A percentile compares a stretch with the other conserved stretches of the same genome.
These are phyloP conservation scores for Alloteropsis angusta DNA, from an alignment of 202 grass and related monocot genomes.

Conservation along the genomic window DNA sequence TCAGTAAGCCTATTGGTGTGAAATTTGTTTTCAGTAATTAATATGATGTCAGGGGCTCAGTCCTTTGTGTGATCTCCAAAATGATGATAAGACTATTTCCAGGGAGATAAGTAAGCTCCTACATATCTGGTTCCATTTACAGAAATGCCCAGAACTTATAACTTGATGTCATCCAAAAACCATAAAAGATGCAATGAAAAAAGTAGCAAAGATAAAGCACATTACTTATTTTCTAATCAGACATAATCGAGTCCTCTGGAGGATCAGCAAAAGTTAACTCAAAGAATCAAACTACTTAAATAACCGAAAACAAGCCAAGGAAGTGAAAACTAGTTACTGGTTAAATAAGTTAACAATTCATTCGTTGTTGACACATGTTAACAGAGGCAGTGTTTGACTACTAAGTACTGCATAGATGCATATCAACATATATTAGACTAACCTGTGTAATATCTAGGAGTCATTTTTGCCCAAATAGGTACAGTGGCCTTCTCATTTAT, in stretches of 20 bases:
- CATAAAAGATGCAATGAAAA: background rate
- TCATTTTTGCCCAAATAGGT: constrained; percentile 99
- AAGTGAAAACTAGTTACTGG: background rate
- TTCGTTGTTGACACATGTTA: background rate
- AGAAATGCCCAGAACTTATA: background rate
- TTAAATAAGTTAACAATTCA: background rate
- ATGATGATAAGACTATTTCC: background rate
- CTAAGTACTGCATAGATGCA: background rate
- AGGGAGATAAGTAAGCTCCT: background rate
- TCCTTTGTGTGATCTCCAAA: background rate
- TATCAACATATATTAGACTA: background rate
- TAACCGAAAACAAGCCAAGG: background rate
- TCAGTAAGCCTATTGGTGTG: background rate
- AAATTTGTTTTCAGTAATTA: constrained; percentile 2
- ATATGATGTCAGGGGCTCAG: background rate
- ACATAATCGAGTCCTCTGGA: background rate
- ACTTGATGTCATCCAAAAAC: background rate
- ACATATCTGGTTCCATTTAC: constrained; percentile 4
- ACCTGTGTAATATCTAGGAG: constrained; percentile 88
- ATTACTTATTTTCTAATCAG: background rate
- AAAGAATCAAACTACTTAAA: constrained; percentile 9
- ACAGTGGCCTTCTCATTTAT: constrained; percentile 99
- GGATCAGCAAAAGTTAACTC: background rate
- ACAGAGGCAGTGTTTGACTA: background rate
- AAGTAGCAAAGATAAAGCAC: background rate